phyloP scores from a whole-genome alignment of 2,329 filamentous ascomycete species.

The Diplodia mutila region DNA sequence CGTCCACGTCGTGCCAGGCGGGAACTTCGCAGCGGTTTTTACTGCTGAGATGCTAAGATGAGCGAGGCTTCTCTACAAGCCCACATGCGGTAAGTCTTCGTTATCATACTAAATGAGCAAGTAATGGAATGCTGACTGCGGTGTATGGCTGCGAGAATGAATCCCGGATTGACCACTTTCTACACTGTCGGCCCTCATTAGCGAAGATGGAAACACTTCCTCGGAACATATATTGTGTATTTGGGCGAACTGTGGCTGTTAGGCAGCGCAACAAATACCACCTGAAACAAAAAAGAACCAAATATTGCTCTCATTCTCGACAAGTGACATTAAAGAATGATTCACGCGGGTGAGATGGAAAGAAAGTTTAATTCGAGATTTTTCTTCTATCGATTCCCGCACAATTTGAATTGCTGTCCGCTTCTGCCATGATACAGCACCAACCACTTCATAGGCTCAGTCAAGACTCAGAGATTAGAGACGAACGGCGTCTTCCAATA shows the following conservation, averaged over 20 bases:
- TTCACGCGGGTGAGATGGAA: no score
- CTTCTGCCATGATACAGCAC: neutral
- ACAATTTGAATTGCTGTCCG: neutral
- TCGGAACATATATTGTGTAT: neutral
- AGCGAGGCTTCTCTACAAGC: neutral
- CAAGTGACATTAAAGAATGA: no score
- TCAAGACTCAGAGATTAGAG: neutral
- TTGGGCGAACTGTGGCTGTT: neutral
- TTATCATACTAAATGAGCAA: neutral
- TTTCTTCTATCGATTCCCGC: neutral
- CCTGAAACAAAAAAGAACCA: no score
- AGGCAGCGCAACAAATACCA: no score
- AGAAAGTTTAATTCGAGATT: neutral
- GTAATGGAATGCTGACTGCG: neutral
- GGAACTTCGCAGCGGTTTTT: neutral
- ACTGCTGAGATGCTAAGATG: conserved; percentile 10
- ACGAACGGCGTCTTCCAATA: conserved; percentile 7
- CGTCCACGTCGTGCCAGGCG: conserved; percentile 20
- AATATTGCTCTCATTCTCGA: no score
- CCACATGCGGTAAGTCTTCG: neutral
- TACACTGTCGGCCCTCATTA: neutral
- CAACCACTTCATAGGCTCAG: neutral
- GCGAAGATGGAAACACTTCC: neutral
- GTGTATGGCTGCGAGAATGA: neutral
- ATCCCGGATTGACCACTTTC: neutral